These are phyloP conservation scores for Capsicum pubescens DNA, from an alignment of 257 asterid genomes.

Conservation along the genomic window DNA sequence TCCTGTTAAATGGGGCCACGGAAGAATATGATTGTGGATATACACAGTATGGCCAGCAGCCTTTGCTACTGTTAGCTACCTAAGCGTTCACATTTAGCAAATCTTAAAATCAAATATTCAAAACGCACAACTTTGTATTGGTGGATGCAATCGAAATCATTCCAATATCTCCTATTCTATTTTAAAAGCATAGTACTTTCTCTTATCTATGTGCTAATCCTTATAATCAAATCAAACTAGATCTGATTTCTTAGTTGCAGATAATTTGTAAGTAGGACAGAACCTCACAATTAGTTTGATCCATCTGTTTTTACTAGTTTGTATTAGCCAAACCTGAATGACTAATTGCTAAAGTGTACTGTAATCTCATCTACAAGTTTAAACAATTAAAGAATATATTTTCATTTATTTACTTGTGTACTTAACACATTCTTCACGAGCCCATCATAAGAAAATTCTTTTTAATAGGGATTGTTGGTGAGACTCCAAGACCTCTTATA, in stretches of 20 bases:
- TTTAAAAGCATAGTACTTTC: background rate
- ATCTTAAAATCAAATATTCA: background rate
- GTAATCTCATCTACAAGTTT: background rate
- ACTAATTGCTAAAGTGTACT: background rate
- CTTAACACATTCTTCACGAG: background rate
- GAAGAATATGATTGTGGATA: background rate
- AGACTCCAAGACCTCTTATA: background rate
- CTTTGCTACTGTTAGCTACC: background rate
- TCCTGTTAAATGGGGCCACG: background rate
- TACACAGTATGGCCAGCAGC: background rate
- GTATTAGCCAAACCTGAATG: background rate
- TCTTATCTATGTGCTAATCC: background rate
- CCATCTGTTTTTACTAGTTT: background rate
- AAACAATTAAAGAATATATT: background rate
- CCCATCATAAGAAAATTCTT: background rate
- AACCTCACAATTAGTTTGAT: background rate
- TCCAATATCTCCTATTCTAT: background rate
- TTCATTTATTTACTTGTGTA: background rate
- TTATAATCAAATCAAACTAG: background rate
- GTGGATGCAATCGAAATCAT: background rate
- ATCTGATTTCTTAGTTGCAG: no score
- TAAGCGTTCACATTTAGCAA: background rate
- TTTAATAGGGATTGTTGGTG: background rate
- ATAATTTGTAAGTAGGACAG: no score
- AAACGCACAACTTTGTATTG: background rate